phyloP scores from a whole-genome alignment of 805 yeast species.

The Starmerella bombicola region DNA sequence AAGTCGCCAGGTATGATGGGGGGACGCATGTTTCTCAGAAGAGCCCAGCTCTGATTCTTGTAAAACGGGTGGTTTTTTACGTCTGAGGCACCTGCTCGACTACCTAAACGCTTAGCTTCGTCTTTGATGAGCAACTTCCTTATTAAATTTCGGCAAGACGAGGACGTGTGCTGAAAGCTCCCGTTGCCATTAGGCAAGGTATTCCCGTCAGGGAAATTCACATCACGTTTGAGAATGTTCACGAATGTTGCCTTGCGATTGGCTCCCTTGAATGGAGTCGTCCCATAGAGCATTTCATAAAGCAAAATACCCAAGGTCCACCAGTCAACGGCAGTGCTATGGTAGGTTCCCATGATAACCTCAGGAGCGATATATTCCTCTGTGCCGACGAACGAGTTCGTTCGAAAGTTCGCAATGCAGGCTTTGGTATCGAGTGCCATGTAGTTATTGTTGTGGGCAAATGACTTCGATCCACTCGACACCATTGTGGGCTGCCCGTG shows the following conservation, averaged over 20 bases:
- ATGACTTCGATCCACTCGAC: conserved; percentile 26
- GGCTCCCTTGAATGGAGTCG: conserved; percentile 90
- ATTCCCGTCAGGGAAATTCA: conserved; percentile 51
- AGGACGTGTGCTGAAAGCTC: conserved; percentile 44
- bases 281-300: conserved; percentile 90
- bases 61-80: conserved; percentile 84
- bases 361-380: conserved; percentile 99
- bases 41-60: conserved; percentile 89
- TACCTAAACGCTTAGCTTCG: conserved; percentile 78
- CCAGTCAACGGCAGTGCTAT: conserved; percentile 97
- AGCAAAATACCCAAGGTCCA: conserved; percentile 94
- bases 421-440: conserved; percentile 84
- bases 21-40: conserved; percentile 81
- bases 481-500: conserved; percentile 66
- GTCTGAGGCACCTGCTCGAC: conserved; percentile 90
- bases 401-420: conserved; percentile 89
- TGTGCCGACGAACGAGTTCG: conserved; percentile 97
- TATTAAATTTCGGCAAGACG: conserved; percentile 66
- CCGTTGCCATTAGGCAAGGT: conserved; percentile 25
- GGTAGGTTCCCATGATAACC: conserved; percentile 93
- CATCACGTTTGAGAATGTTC: conserved; percentile 73
- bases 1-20: conserved; percentile 83
- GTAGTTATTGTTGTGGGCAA: conserved; percentile 25
- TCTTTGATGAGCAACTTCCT: conserved; percentile 77
- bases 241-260: conserved; percentile 83